Percentiles rank a stretch among this genome's conserved stretches.
These are phyloP conservation scores for Candida ulmi DNA, from an alignment of 805 yeast species.

Conservation along the genomic window DNA sequence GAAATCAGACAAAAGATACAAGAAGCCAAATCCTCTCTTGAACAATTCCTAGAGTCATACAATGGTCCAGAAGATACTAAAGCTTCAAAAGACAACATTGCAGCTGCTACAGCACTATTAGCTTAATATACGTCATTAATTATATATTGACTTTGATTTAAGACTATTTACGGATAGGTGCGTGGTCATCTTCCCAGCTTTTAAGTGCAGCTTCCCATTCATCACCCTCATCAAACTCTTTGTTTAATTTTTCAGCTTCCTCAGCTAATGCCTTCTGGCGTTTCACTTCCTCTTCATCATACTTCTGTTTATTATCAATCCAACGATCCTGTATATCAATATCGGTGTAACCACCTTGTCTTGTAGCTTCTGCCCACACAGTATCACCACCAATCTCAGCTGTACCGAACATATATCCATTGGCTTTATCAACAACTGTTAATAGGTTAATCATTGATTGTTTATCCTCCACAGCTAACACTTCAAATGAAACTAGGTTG, in stretches of 20 bases:
- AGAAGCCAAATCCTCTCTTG: slow-evolving; percentile 33
- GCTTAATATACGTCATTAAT: background rate
- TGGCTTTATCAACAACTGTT: slow-evolving; percentile 78
- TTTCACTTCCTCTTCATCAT: slow-evolving; percentile 59
- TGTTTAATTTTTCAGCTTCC: slow-evolving; percentile 34
- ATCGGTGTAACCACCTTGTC: slow-evolving; percentile 61
- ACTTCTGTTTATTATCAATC: slow-evolving; percentile 77
- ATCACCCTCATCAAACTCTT: slow-evolving; percentile 50
- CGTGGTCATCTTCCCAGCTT: slow-evolving; percentile 49
- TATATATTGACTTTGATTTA: background rate
- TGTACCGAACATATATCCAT: slow-evolving; percentile 89
- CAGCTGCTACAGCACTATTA: slow-evolving; percentile 22
- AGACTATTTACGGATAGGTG: slow-evolving; percentile 20
- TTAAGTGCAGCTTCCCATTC: slow-evolving; percentile 65
- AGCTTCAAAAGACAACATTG: slow-evolving; percentile 22
- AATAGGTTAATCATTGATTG: slow-evolving; percentile 82
- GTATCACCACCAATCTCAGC: slow-evolving; percentile 97
- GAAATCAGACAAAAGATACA: slow-evolving; percentile 37
- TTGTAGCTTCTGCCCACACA: slow-evolving; percentile 93
- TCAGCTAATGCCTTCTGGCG: slow-evolving; percentile 35
- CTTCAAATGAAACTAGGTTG: slow-evolving; percentile 83
- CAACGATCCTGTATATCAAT: slow-evolving; percentile 89
- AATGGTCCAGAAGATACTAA: slow-evolving; percentile 28
- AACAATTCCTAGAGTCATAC: slow-evolving; percentile 31
- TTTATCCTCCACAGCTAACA: slow-evolving; percentile 86